Evolutionary conservation across 2,329 filamentous ascomycete genomes (phyloP).

Genomic region (Fusarium guadeloupense): DNA sequence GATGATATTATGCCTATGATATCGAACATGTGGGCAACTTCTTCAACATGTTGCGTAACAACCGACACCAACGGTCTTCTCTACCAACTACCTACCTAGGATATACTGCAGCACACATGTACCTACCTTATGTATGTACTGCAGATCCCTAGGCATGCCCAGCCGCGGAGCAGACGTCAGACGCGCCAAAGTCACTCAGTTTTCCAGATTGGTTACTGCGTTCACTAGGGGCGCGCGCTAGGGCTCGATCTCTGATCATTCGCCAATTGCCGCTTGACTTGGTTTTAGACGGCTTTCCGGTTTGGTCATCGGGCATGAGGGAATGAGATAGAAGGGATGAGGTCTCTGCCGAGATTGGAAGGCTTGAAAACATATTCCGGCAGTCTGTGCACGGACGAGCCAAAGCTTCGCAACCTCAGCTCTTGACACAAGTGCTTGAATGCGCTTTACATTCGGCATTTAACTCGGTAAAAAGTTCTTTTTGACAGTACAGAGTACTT

Average conservation of each 20-base stretch:
- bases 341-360: slow-evolving; percentile 22
- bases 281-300: slow-evolving; percentile 41
- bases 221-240: slow-evolving; percentile 23
- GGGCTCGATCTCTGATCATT: slow-evolving; percentile 16
- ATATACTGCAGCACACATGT: background rate
- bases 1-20: slow-evolving; percentile 3
- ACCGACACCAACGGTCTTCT: slow-evolving; percentile 19
- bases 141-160: slow-evolving; percentile 11
- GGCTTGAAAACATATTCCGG: slow-evolving; percentile 14
- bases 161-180: slow-evolving; percentile 31
- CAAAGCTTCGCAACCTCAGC: background rate
- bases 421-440: background rate
- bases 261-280: slow-evolving; percentile 32
- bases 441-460: background rate
- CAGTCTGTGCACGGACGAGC: background rate
- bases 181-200: slow-evolving; percentile 29
- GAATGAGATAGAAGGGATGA: background rate
- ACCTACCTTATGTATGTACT: too few species aligned
- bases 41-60: slow-evolving; percentile 25
- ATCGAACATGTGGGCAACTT: slow-evolving; percentile 12
- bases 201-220: slow-evolving; percentile 18
- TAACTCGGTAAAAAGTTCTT: too few species aligned
- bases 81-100: background rate
- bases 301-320: slow-evolving; percentile 27
- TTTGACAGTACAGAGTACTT: too few species aligned